These are phyloP conservation scores for Podospora tetraspora DNA, from an alignment of 495 filamentous ascomycete species.

Conservation along the genomic window DNA sequence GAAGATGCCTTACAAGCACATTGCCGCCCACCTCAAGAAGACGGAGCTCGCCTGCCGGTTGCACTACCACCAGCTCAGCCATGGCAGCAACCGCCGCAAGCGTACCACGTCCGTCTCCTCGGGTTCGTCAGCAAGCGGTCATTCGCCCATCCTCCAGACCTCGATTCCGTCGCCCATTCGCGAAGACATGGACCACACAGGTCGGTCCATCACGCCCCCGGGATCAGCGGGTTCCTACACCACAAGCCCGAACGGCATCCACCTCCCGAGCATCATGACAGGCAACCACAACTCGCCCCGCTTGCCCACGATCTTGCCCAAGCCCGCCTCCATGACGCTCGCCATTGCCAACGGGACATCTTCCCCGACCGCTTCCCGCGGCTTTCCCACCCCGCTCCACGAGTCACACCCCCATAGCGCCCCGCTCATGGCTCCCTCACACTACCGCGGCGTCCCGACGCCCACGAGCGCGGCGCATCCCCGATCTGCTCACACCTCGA, in stretches of 20 bases:
- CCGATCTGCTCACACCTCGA: conserved; percentile 20
- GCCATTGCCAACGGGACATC: conserved; percentile 28
- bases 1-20: conserved; percentile 87
- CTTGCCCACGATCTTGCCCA: conserved; percentile 56
- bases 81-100: conserved; percentile 70
- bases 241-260: conserved; percentile 36
- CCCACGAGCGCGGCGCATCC: conserved; percentile 25
- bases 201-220: conserved; percentile 36
- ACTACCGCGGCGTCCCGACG: conserved; percentile 25
- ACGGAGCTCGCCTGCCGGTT: conserved; percentile 80
- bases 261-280: conserved; percentile 43
- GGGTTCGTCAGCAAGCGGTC: conserved; percentile 42
- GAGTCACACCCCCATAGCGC: conserved; percentile 32
- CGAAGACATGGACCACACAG: conserved; percentile 29
- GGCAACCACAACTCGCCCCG: conserved; percentile 37
- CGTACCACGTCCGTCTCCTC: conserved; percentile 60
- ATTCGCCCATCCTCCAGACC: conserved; percentile 42
- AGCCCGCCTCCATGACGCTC: conserved; percentile 49
- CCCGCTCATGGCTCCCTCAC: conserved; percentile 24
- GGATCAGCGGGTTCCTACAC: conserved; percentile 34
- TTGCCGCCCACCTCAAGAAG: conserved; percentile 76
- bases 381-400: conserved; percentile 32
- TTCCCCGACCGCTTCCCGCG: conserved; percentile 31
- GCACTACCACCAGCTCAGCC: conserved; percentile 78
- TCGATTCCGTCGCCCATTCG: conserved; percentile 45